These are phyloP conservation scores for Cercophora samala DNA, from an alignment of 495 filamentous ascomycete species.

Conservation along the genomic window DNA sequence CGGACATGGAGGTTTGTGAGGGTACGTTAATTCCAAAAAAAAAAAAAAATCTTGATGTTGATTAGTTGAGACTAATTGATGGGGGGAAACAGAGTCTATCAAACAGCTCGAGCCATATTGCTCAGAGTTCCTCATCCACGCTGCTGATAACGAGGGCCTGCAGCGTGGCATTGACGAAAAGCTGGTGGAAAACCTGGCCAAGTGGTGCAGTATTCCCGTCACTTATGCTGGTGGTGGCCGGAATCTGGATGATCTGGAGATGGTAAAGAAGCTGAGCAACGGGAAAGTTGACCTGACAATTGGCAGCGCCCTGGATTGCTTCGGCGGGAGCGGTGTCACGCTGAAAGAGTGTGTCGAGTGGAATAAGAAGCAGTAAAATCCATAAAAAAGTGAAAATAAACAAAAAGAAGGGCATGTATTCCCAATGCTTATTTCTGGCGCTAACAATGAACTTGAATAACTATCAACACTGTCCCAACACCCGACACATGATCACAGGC, in stretches of 20 bases:
- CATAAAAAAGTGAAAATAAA: conserved; percentile 8
- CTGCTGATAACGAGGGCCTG: conserved; percentile 96
- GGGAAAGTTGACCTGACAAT: conserved; percentile 92
- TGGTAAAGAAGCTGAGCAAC: conserved; percentile 69
- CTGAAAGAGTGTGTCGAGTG: conserved; percentile 86
- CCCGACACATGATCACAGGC: neutral
- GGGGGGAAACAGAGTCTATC: conserved; percentile 66
- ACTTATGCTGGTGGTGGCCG: conserved; percentile 96
- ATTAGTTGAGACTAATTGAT: neutral
- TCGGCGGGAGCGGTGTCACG: conserved; percentile 80
- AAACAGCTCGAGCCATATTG: conserved; percentile 78
- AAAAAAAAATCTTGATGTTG: too few relatives aligned
- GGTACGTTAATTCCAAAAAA: too few relatives aligned
- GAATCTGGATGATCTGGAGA: conserved; percentile 71
- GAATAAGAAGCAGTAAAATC: conserved; percentile 55
- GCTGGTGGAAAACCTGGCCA: conserved; percentile 68
- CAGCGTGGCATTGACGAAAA: conserved; percentile 86
- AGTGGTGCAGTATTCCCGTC: conserved; percentile 86
- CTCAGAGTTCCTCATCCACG: conserved; percentile 94
- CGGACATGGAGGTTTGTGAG: conserved; percentile 86
- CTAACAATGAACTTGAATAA: neutral
- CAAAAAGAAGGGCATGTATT: neutral
- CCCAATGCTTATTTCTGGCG: neutral
- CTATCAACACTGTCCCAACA: neutral
- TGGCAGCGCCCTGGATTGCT: conserved; percentile 92